Evolutionary conservation across 2,329 filamentous ascomycete genomes (phyloP), one percentile per base, ranked within the genome.

Genomic region (Epichloe sp.): DNA sequence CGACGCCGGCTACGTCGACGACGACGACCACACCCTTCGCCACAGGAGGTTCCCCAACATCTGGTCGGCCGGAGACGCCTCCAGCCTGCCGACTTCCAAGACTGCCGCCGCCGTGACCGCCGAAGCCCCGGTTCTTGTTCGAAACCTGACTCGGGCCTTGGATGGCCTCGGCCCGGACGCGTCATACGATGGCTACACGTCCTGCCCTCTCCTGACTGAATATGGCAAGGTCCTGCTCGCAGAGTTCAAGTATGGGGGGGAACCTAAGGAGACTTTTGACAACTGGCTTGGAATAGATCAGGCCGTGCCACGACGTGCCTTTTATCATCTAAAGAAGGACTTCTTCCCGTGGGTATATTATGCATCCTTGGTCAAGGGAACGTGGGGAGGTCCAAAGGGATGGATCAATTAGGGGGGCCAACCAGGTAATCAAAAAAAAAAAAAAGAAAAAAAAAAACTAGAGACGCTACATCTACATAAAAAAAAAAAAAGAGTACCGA

Each of bases 261-360:
- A 70, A 55, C 78, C 80, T 6, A 80, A 82, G 61, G 80, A 83
- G 68, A 82, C 80, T 0, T 83, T 83, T 55, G 70, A 66, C 4
- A 63, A 68, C 3, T 65, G 63, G 60, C 63, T 82, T 14, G 79
- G 78, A 1, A 69, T 82, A 6, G 78, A 83, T 57, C 80, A 83
- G 62, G 71, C 62, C 0, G 64, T 65, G 10, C 80, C 80, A 2
- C 71, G 78, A 3, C 71, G 73, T 3, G 67, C 73, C 0, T 83
- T 83, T 59, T 83, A 79, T 56, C 68, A 82, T 57, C 57, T 83
- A 44, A 83, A 83, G 69, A 83, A 80, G 65, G 74, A 82, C 59
- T 83, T 83, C 58, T 83, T 83, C 64, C 80, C 80, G 0, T 83
- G 79, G 79, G 79, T 83, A 3, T 83, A 83, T 63, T 73, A 71